A percentile compares a stretch with the other conserved stretches of the same genome.
These are phyloP conservation scores for Neurospora sp. DNA, from an alignment of 495 filamentous ascomycete species.

Conservation along the genomic window DNA sequence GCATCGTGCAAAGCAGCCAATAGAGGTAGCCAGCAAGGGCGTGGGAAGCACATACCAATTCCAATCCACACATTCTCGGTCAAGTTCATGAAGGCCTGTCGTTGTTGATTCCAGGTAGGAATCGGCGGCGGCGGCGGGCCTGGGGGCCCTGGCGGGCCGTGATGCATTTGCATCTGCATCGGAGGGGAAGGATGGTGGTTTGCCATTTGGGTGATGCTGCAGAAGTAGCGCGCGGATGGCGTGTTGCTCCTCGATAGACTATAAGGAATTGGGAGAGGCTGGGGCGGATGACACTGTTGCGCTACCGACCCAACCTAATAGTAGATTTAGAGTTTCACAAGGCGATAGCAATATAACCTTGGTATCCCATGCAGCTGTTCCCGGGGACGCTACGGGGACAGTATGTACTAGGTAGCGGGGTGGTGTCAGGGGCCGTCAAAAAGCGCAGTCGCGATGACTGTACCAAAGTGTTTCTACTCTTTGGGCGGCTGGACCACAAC, in stretches of 20 bases:
- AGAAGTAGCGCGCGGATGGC: not conserved
- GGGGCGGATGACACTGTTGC: not conserved
- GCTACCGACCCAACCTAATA: not conserved
- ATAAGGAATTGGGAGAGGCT: not conserved
- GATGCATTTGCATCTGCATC: slow-evolving; percentile 49
- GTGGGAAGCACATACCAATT: slow-evolving; percentile 56
- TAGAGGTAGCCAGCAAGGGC: not conserved
- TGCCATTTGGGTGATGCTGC: slow-evolving; percentile 29
- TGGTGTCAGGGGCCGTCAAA: not conserved
- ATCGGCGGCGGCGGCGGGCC: slow-evolving; percentile 29
- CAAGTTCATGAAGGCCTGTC: slow-evolving; percentile 36
- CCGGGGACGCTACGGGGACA: not conserved
- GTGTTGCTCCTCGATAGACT: not conserved
- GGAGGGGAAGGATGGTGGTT: slow-evolving; percentile 48
- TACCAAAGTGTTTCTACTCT: not conserved
- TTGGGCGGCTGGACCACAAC: not conserved
- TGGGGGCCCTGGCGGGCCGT: slow-evolving; percentile 38
- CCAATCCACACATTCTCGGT: slow-evolving; percentile 93
- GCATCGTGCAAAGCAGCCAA: slow-evolving; percentile 5
- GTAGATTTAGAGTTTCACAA: not conserved
- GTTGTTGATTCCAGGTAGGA: slow-evolving; percentile 27
- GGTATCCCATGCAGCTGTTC: not conserved
- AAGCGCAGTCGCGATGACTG: not conserved
- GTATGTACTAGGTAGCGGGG: not conserved
- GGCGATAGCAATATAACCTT: not conserved